Evolutionary conservation across 2,329 filamentous ascomycete genomes (phyloP).

Genomic region (Xylariales sp.): DNA sequence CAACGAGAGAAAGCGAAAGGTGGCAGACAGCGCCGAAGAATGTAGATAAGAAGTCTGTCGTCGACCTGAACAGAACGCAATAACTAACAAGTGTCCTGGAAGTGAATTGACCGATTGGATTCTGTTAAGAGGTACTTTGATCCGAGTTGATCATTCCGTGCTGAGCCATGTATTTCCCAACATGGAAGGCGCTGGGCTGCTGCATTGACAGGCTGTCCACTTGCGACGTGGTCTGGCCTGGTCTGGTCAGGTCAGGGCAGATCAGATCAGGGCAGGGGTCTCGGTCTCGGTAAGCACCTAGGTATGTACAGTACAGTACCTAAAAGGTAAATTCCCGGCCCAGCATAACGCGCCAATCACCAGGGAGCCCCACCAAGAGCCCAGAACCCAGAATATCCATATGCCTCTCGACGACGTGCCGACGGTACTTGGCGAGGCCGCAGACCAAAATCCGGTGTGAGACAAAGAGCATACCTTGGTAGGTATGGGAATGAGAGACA

Average conservation of each 20-base stretch:
- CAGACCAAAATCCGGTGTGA: too few species aligned
- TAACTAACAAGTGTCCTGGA: constrained; percentile 4
- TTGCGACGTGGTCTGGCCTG: not conserved
- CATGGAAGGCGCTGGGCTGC: too few species aligned
- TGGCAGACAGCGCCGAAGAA: not conserved
- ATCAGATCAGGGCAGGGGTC: not conserved
- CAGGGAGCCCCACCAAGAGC: too few species aligned
- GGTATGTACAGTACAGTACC: not conserved
- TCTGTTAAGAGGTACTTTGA: constrained; percentile 1
- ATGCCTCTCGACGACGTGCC: too few species aligned
- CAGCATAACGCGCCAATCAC: too few species aligned
- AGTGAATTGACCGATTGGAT: not conserved
- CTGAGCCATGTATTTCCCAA: constrained; percentile 1
- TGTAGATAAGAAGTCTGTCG: not conserved
- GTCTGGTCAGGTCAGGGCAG: too few species aligned
- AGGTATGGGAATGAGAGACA: too few species aligned
- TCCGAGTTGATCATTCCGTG: too few species aligned
- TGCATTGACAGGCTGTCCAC: constrained; percentile 1
- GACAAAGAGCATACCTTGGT: too few species aligned
- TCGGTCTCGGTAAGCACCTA: not conserved
- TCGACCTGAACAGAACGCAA: not conserved
- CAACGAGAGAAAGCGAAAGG: not conserved
- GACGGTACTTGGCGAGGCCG: too few species aligned
- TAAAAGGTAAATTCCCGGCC: too few species aligned
- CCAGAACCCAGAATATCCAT: too few species aligned